These are phyloP conservation scores for Fusarium nurragi DNA, from an alignment of 2,329 filamentous ascomycete species.

Conservation along the genomic window DNA sequence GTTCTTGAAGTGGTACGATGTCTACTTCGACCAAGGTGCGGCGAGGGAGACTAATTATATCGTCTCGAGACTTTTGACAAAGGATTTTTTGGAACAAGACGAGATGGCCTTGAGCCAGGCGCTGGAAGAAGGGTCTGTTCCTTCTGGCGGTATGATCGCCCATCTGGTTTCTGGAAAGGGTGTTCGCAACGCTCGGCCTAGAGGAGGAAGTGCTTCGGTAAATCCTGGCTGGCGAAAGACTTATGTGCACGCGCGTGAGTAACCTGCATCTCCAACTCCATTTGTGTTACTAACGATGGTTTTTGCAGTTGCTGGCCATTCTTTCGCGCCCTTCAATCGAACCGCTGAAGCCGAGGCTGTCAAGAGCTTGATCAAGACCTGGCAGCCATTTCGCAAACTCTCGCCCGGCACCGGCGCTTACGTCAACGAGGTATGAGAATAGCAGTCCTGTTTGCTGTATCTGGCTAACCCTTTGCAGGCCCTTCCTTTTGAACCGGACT, in stretches of 20 bases:
- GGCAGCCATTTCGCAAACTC: conserved; percentile 52
- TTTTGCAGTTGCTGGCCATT: conserved; percentile 39
- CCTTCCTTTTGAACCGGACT: conserved; percentile 50
- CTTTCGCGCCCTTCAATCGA: conserved; percentile 48
- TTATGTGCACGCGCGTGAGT: conserved; percentile 54
- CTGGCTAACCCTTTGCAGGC: conserved; percentile 38
- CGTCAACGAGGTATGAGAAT: conserved; percentile 55
- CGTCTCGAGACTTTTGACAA: conserved; percentile 57
- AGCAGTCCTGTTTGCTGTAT: rapidly evolving
- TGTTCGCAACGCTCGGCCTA: conserved; percentile 54
- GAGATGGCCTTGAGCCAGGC: conserved; percentile 48
- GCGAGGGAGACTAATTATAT: conserved; percentile 51
- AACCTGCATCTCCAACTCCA: conserved; percentile 15
- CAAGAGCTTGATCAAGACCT: conserved; percentile 37
- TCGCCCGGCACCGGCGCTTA: conserved; percentile 56
- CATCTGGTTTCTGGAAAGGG: conserved; percentile 58
- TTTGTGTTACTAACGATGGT: rapidly evolving
- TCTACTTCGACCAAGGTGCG: conserved; percentile 48
- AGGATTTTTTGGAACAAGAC: conserved; percentile 45
- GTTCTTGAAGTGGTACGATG: conserved; percentile 52
- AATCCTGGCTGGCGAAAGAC: conserved; percentile 62
- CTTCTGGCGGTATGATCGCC: conserved; percentile 44
- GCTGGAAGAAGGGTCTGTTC: conserved; percentile 48
- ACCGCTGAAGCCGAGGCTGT: conserved; percentile 45
- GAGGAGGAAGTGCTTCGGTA: conserved; percentile 58